These are phyloP conservation scores for Tolypocladium ophioglossoides DNA, from an alignment of 2,329 filamentous ascomycete species.

Conservation along the genomic window DNA sequence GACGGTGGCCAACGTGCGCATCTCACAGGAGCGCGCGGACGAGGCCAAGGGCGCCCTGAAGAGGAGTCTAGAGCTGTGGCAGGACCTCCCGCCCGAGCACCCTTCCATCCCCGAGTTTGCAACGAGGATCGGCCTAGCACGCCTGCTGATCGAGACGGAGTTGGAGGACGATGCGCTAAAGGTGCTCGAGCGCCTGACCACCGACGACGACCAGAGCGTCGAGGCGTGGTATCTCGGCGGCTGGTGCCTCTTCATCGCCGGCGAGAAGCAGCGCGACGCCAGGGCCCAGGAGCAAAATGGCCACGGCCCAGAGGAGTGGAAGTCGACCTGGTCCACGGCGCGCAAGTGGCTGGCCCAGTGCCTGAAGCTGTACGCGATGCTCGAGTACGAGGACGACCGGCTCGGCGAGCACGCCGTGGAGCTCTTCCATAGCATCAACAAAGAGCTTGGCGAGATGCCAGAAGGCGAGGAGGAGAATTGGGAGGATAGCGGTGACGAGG, in stretches of 20 bases:
- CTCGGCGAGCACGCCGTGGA: slow-evolving; percentile 66
- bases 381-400: slow-evolving; percentile 79
- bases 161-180: slow-evolving; percentile 77
- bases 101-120: slow-evolving; percentile 74
- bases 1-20: slow-evolving; percentile 85
- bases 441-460: slow-evolving; percentile 50
- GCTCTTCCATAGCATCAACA: slow-evolving; percentile 52
- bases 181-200: slow-evolving; percentile 72
- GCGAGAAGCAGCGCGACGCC: slow-evolving; percentile 47
- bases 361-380: slow-evolving; percentile 62
- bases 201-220: slow-evolving; percentile 87
- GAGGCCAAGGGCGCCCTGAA: slow-evolving; percentile 73
- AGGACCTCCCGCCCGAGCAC: slow-evolving; percentile 62
- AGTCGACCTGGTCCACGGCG: slow-evolving; percentile 59
- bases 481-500: slow-evolving; percentile 44
- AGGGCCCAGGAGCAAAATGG: slow-evolving; percentile 21
- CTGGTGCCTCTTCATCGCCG: slow-evolving; percentile 77
- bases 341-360: slow-evolving; percentile 76
- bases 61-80: slow-evolving; percentile 76
- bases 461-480: slow-evolving; percentile 39
- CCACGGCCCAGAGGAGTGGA: slow-evolving; percentile 38
- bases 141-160: slow-evolving; percentile 81
- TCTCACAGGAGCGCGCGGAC: slow-evolving; percentile 70
- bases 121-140: slow-evolving; percentile 69
- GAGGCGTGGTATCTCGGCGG: slow-evolving; percentile 97